A percentile compares a stretch with the other conserved stretches of the same genome.
Evolutionary conservation across 768 basidiomycete genomes (phyloP).

Genomic region (Psilocybe cyanescens): DNA sequence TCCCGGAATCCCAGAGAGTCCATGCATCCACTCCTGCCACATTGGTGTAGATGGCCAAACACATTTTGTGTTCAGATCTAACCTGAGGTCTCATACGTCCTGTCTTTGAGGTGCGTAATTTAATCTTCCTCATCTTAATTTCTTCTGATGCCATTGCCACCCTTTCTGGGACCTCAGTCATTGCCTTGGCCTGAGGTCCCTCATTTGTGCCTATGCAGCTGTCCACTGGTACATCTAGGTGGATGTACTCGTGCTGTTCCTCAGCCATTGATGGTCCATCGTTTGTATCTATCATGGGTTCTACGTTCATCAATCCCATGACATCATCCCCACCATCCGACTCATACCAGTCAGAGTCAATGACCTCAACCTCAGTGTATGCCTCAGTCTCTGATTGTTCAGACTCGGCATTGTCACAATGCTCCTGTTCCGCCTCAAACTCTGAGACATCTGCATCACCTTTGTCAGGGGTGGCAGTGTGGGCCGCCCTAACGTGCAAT

Average conservation of each 20-base stretch:
- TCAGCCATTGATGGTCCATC: too few relatives aligned
- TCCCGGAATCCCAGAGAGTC: slow-evolving; percentile 27
- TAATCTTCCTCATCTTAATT: not conserved
- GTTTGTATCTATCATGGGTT: too few relatives aligned
- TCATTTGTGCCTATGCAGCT: not conserved
- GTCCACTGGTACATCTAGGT: too few relatives aligned
- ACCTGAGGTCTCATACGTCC: not conserved
- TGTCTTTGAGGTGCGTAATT: not conserved
- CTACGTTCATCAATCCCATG: not conserved
- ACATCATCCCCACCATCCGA: not conserved
- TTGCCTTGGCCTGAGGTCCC: not conserved
- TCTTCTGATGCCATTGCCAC: not conserved
- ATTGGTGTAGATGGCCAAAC: slow-evolving; percentile 13
- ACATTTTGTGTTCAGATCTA: slow-evolving; percentile 16
- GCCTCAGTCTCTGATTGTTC: not conserved
- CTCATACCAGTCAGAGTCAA: not conserved
- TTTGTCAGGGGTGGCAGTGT: not conserved
- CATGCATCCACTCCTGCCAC: slow-evolving; percentile 17
- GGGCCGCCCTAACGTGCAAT: slow-evolving; percentile 1
- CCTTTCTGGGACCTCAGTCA: not conserved
- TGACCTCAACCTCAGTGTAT: not conserved
- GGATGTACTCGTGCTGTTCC: too few relatives aligned
- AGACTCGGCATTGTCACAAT: not conserved
- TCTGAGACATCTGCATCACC: not conserved
- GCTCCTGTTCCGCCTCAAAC: not conserved